Percentiles rank a stretch among this genome's conserved stretches.
Conservation (phyloP, 495 filamentous ascomycete genomes). For the Friedmanniomyces simplex region DNA sequence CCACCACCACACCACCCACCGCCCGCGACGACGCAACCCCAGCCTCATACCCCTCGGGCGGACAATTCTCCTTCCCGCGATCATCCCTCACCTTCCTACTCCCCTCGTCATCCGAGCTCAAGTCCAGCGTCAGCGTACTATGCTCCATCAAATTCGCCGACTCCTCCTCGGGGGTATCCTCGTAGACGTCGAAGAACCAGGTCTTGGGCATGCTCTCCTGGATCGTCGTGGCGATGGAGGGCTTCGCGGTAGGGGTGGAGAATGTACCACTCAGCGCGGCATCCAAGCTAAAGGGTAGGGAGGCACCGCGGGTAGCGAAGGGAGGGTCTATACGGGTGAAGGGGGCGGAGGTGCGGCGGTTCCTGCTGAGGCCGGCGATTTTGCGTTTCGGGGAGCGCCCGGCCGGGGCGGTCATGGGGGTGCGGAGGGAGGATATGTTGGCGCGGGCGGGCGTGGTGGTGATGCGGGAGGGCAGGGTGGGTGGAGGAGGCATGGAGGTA, state of each 20-base stretch:
- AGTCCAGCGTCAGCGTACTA: slow-evolving; percentile 74
- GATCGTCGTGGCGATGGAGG: slow-evolving; percentile 5
- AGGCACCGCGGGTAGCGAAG: slow-evolving; percentile 29
- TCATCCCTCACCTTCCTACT: slow-evolving; percentile 42
- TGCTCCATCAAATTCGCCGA: slow-evolving; percentile 87
- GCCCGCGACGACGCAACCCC: slow-evolving; percentile 5
- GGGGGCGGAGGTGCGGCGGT: slow-evolving; percentile 45
- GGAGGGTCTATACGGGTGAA: slow-evolving; percentile 53
- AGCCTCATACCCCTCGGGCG: slow-evolving; percentile 43
- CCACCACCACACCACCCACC: too few species aligned
- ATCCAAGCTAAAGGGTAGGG: slow-evolving; percentile 64
- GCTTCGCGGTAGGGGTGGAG: slow-evolving; percentile 30
- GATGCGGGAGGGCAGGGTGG: slow-evolving; percentile 34
- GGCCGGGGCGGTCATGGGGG: slow-evolving; percentile 38
- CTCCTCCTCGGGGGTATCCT: slow-evolving; percentile 80
- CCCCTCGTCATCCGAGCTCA: slow-evolving; percentile 49
- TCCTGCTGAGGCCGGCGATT: slow-evolving; percentile 46
- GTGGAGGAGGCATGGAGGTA: slow-evolving; percentile 28
- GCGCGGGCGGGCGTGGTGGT: slow-evolving; percentile 34
- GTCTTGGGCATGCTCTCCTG: slow-evolving; percentile 42
- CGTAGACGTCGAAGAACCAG: slow-evolving; percentile 93
- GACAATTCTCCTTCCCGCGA: slow-evolving; percentile 86
- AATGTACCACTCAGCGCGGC: slow-evolving; percentile 64
- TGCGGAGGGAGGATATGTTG: slow-evolving; percentile 17
- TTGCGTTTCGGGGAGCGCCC: slow-evolving; percentile 54